These are phyloP conservation scores for Myrica gale DNA, from an alignment of 306 rosid genomes.

Conservation along the genomic window DNA sequence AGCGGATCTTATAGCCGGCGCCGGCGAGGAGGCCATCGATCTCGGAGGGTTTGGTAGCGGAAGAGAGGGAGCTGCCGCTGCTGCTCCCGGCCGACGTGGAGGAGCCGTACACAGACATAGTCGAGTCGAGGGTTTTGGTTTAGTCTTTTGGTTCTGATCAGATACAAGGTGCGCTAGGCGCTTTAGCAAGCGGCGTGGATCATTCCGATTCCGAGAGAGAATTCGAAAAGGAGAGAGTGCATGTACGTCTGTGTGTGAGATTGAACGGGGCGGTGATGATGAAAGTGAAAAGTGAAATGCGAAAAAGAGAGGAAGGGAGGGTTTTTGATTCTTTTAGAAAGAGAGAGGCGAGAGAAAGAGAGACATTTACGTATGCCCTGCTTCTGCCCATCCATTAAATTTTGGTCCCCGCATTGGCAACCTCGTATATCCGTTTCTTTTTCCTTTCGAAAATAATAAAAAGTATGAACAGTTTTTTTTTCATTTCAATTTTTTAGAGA, in stretches of 20 bases:
- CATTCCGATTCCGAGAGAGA: slow-evolving; percentile 7
- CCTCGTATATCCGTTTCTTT: background rate
- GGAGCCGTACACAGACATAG: slow-evolving; percentile 51
- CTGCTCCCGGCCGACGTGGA: slow-evolving; percentile 25
- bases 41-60: slow-evolving; percentile 40
- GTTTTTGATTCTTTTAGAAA: slow-evolving; percentile 7
- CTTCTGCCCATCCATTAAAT: slow-evolving; percentile 23
- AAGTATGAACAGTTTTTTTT: no score
- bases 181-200: slow-evolving; percentile 13
- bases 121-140: background rate
- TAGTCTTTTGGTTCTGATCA: background rate
- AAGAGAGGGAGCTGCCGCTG: slow-evolving; percentile 46
- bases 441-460: background rate
- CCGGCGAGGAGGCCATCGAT: slow-evolving; percentile 66
- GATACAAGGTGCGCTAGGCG: slow-evolving; percentile 16
- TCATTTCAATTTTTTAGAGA: no score
- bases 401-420: background rate
- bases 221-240: background rate
- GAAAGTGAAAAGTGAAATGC: slow-evolving; percentile 29
- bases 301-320: slow-evolving; percentile 24
- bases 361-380: slow-evolving; percentile 24
- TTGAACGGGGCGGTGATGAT: background rate
- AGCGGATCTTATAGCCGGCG: slow-evolving; percentile 70
- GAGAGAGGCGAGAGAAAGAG: slow-evolving; percentile 11
- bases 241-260: background rate